phyloP scores from a whole-genome alignment of 768 basidiomycete species.

The Hemileccinum impolitum region DNA sequence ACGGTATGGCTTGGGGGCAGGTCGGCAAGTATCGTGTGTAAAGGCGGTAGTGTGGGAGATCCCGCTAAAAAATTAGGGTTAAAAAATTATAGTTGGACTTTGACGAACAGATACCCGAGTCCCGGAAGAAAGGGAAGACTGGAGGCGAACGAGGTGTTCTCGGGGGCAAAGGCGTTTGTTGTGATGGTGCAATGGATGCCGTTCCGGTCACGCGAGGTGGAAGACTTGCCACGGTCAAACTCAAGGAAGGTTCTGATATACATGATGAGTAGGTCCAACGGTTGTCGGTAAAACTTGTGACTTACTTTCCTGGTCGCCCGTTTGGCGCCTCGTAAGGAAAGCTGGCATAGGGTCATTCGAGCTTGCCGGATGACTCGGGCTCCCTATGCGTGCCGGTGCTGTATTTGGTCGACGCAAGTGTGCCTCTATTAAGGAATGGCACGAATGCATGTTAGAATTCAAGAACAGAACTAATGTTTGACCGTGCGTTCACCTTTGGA shows the following conservation, averaged over 20 bases:
- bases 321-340: not conserved
- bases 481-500: not conserved
- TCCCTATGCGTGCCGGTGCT: slow-evolving; percentile 1
- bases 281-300: not conserved
- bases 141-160: slow-evolving; percentile 8
- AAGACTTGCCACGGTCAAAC: slow-evolving; percentile 6
- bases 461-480: not conserved
- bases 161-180: slow-evolving; percentile 10
- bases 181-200: slow-evolving; percentile 13
- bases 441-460: not conserved
- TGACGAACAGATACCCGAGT: slow-evolving; percentile 6
- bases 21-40: slow-evolving; percentile 47
- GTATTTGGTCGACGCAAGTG: not conserved
- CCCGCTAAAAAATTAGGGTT: not conserved
- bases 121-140: slow-evolving; percentile 15
- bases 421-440: not conserved
- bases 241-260: slow-evolving; percentile 14
- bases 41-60: slow-evolving; percentile 29
- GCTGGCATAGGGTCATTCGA: not conserved
- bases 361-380: not conserved
- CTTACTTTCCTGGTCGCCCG: slow-evolving; percentile 10
- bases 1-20: slow-evolving; percentile 57
- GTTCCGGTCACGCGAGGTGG: slow-evolving; percentile 6
- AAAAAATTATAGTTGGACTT: not conserved
- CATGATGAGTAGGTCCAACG: not conserved